These are phyloP conservation scores for Vaccinium corymbosum DNA, from an alignment of 148 eudicot species.

Conservation along the genomic window DNA sequence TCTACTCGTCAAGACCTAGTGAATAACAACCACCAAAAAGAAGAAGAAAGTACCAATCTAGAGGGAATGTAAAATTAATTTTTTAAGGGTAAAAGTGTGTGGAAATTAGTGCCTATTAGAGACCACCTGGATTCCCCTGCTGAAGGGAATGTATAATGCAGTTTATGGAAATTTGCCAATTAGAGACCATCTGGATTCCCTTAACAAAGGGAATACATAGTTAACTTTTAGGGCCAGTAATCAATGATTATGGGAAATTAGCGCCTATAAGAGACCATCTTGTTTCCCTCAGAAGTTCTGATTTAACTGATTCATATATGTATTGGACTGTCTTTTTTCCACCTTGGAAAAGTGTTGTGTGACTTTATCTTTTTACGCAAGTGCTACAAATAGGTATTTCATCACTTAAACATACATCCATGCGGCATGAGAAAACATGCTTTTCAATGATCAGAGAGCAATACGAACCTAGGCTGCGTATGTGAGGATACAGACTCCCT, in stretches of 20 bases:
- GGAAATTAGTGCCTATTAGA: background rate
- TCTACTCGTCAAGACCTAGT: slow-evolving; percentile 15
- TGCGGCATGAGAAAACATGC: background rate
- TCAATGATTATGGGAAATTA: background rate
- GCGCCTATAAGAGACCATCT: background rate
- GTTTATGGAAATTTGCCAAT: background rate
- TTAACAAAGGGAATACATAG: background rate
- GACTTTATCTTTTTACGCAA: slow-evolving; percentile 2
- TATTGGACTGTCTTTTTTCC: background rate
- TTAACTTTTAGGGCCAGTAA: background rate
- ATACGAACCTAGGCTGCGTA: slow-evolving; percentile 38
- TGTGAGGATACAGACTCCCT: slow-evolving; percentile 32
- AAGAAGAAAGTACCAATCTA: background rate
- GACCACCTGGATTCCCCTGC: background rate
- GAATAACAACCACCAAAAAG: background rate
- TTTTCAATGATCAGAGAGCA: slow-evolving; percentile 13
- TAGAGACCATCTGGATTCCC: background rate
- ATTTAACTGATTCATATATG: background rate
- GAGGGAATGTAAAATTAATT: background rate
- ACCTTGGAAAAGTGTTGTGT: background rate
- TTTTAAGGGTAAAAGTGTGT: background rate
- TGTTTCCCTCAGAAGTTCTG: background rate
- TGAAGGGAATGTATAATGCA: background rate
- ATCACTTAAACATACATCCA: background rate
- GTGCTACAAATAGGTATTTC: slow-evolving; percentile 2